Evolutionary conservation across 2,329 filamentous ascomycete species (phyloP).

Genomic region (Ophiostoma sp.): DNA sequence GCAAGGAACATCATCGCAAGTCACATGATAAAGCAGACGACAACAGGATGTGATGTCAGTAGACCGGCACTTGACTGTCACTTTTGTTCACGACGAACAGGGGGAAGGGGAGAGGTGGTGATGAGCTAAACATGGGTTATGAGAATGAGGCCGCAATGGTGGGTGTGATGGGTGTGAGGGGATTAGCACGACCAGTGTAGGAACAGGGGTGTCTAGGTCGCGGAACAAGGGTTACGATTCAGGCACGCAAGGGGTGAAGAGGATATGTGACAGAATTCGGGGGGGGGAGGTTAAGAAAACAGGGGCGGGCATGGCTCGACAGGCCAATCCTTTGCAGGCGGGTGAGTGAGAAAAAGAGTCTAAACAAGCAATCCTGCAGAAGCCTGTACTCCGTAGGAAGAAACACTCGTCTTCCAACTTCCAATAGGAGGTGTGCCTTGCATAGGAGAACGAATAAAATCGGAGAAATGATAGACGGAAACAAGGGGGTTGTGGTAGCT

Average conservation of each 20-base stretch:
- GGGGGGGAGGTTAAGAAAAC: neutral
- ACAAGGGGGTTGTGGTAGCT: conserved; percentile 1
- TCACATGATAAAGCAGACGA: neutral
- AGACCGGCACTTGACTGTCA: neutral
- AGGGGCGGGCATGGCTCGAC: neutral
- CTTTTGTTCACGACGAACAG: neutral
- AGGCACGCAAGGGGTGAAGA: conserved; percentile 12
- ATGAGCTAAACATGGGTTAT: conserved; percentile 18
- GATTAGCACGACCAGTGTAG: neutral
- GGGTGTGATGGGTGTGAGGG: conserved; percentile 12
- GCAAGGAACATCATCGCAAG: neutral
- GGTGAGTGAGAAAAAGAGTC: neutral
- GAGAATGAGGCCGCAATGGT: conserved; percentile 3
- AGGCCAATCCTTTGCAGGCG: neutral
- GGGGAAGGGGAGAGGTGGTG: conserved; percentile 14
- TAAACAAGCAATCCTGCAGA: neutral
- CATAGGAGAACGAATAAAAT: conserved; percentile 10
- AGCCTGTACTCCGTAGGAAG: neutral
- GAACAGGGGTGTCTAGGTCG: conserved; percentile 10
- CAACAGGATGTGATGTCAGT: neutral
- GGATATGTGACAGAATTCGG: conserved; percentile 2
- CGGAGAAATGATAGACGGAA: conserved; percentile 5
- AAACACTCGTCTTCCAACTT: conserved; percentile 14
- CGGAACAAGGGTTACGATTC: conserved; percentile 16
- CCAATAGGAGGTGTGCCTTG: neutral